Percentiles rank a stretch among this genome's conserved stretches.
Conservation (phyloP, 192 early-diverging fungal species). For the Thoreauomyces humboldtii region DNA sequence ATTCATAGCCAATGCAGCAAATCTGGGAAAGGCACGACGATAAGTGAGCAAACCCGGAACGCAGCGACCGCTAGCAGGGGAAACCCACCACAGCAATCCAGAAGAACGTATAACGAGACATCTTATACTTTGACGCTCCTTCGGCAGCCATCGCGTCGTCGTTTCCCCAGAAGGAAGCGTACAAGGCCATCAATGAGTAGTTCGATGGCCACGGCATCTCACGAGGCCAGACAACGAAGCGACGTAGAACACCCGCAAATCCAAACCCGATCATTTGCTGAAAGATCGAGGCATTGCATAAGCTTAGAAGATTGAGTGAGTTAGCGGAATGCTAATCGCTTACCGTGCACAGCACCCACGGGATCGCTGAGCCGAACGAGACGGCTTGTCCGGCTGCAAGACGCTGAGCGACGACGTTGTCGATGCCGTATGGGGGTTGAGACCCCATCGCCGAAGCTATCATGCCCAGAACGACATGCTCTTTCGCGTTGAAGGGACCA, state of each 20-base stretch:
- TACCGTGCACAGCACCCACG: conserved; percentile 62
- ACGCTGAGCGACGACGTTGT: conserved; percentile 20
- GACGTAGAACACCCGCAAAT: conserved; percentile 69
- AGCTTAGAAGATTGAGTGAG: too few relatives aligned
- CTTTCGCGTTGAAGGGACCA: conserved; percentile 86
- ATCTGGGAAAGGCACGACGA: too few relatives aligned
- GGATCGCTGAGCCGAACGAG: neutral
- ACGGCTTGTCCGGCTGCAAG: neutral
- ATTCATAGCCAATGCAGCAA: conserved; percentile 53
- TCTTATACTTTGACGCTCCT: conserved; percentile 10
- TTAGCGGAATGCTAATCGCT: too few relatives aligned
- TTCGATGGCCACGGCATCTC: conserved; percentile 87
- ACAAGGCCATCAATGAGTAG: conserved; percentile 10
- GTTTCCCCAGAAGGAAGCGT: conserved; percentile 9
- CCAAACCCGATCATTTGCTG: conserved; percentile 63
- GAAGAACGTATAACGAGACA: conserved; percentile 60
- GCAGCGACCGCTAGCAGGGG: conserved; percentile 51
- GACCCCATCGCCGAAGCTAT: conserved; percentile 50
- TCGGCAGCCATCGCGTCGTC: conserved; percentile 1
- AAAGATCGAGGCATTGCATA: neutral
- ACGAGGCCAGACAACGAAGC: conserved; percentile 79
- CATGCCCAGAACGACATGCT: conserved; percentile 83
- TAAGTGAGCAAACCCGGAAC: too few relatives aligned
- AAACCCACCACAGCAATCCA: conserved; percentile 45
- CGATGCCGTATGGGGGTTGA: conserved; percentile 16